Percentiles rank a stretch among this genome's conserved stretches.
Conservation (phyloP, 495 filamentous ascomycete species). For the Neurospora sp. region DNA sequence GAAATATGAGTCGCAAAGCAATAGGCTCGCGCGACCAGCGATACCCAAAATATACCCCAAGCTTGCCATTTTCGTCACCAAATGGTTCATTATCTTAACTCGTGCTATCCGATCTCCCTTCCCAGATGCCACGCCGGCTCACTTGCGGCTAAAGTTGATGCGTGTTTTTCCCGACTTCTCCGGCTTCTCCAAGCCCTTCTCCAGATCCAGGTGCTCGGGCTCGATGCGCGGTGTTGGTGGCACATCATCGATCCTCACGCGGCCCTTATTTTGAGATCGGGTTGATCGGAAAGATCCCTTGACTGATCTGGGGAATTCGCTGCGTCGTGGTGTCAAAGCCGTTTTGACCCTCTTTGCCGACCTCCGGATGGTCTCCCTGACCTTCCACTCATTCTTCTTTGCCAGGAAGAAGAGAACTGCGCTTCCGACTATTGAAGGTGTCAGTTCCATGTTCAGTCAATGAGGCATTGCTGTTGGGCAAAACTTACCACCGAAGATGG, state of each 20-base stretch:
- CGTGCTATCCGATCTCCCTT: neutral
- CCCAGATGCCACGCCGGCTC: neutral
- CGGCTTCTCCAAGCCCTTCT: conserved; percentile 35
- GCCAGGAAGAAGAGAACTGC: conserved; percentile 43
- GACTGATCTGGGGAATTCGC: conserved; percentile 43
- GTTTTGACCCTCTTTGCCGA: conserved; percentile 44
- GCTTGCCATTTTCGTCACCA: neutral
- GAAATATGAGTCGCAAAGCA: neutral
- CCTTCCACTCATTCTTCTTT: conserved; percentile 48
- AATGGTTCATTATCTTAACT: neutral
- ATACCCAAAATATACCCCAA: neutral
- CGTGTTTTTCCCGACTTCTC: conserved; percentile 21
- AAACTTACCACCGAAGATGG: conserved; percentile 44
- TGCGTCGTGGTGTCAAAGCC: conserved; percentile 42
- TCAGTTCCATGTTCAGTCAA: neutral
- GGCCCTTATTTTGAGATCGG: conserved; percentile 14
- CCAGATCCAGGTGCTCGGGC: conserved; percentile 33
- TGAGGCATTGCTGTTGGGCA: neutral
- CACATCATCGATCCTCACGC: conserved; percentile 34
- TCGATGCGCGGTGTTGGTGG: conserved; percentile 40
- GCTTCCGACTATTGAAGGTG: conserved; percentile 28
- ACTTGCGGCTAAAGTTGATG: conserved; percentile 26
- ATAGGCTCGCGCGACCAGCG: neutral
- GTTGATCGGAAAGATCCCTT: conserved; percentile 25
- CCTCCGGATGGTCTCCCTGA: conserved; percentile 40